phyloP scores from a whole-genome alignment of 495 filamentous ascomycete genomes.

The Penicillium angulare region DNA sequence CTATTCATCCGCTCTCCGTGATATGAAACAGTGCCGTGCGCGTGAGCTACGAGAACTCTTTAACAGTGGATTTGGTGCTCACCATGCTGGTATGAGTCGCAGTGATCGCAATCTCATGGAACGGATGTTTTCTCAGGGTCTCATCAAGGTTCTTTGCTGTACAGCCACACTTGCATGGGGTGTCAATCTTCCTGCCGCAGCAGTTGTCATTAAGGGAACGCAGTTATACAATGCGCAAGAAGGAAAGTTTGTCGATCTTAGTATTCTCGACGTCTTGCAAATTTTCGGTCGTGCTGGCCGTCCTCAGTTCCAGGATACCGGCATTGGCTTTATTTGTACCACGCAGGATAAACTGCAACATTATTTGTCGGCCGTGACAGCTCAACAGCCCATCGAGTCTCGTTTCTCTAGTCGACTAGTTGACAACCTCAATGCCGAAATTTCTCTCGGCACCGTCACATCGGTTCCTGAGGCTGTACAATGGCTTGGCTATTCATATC shows the following conservation, averaged over 20 bases:
- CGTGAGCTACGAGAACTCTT: slow-evolving; percentile 85
- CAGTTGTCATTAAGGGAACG: slow-evolving; percentile 94
- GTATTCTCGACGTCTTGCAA: slow-evolving; percentile 95
- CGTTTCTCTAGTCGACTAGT: slow-evolving; percentile 85
- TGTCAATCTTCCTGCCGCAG: slow-evolving; percentile 92
- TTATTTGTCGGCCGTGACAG: slow-evolving; percentile 88
- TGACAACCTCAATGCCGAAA: slow-evolving; percentile 96
- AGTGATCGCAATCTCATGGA: slow-evolving; percentile 94
- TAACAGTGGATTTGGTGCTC: slow-evolving; percentile 85
- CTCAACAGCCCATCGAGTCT: slow-evolving; percentile 95
- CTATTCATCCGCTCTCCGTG: slow-evolving; percentile 71
- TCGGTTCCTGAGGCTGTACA: slow-evolving; percentile 91
- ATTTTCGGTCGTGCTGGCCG: slow-evolving; percentile 98
- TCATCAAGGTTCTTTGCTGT: slow-evolving; percentile 95
- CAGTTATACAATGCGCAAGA: slow-evolving; percentile 95
- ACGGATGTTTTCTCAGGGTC: slow-evolving; percentile 79
- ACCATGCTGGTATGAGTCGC: slow-evolving; percentile 93
- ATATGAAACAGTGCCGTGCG: slow-evolving; percentile 79
- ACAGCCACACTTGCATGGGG: slow-evolving; percentile 97
- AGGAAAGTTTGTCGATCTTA: slow-evolving; percentile 93
- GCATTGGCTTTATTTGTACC: slow-evolving; percentile 96
- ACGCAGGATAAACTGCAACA: slow-evolving; percentile 90
- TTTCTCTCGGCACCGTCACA: slow-evolving; percentile 90
- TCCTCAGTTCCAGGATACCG: slow-evolving; percentile 93
- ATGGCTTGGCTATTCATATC: slow-evolving; percentile 97